phyloP scores from a whole-genome alignment of 768 basidiomycete species.

The Calocybe gangraenosa region DNA sequence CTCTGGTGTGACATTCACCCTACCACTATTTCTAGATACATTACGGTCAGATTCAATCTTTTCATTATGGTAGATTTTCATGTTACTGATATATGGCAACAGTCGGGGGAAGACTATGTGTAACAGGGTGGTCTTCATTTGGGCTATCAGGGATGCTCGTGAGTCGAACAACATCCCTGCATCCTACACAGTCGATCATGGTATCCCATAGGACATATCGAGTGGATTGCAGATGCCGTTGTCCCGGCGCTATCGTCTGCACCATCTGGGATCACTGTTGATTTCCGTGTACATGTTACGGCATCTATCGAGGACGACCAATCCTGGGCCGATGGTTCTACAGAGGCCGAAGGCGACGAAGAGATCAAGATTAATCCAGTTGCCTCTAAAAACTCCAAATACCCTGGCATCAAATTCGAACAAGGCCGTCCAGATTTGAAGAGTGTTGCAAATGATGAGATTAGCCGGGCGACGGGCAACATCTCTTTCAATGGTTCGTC shows the following conservation, averaged over 20 bases:
- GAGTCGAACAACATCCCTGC: not conserved
- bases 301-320: constrained; percentile 6
- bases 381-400: not conserved
- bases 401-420: constrained; percentile 20
- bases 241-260: constrained; percentile 7
- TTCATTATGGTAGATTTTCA: not conserved
- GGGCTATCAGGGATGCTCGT: constrained; percentile 38
- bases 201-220: constrained; percentile 20
- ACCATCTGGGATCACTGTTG: constrained; percentile 4
- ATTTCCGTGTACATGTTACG: constrained; percentile 19
- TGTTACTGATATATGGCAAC: not conserved
- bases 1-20: constrained; percentile 44
- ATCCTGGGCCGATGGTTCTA: constrained; percentile 3
- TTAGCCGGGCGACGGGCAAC: constrained; percentile 27
- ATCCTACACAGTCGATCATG: not conserved
- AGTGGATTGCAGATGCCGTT: constrained; percentile 26
- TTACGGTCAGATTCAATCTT: constrained; percentile 29
- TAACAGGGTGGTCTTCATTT: constrained; percentile 29
- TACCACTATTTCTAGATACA: constrained; percentile 40
- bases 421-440: constrained; percentile 41
- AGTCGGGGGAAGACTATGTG: constrained; percentile 6
- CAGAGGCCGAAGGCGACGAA: constrained; percentile 9
- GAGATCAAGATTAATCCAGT: not conserved
- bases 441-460: constrained; percentile 32
- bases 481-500: constrained; percentile 46